Percentiles rank a stretch among this genome's conserved stretches.
phyloP scores from a whole-genome alignment of 495 filamentous ascomycete genomes.

The Hamigera avellanea region DNA sequence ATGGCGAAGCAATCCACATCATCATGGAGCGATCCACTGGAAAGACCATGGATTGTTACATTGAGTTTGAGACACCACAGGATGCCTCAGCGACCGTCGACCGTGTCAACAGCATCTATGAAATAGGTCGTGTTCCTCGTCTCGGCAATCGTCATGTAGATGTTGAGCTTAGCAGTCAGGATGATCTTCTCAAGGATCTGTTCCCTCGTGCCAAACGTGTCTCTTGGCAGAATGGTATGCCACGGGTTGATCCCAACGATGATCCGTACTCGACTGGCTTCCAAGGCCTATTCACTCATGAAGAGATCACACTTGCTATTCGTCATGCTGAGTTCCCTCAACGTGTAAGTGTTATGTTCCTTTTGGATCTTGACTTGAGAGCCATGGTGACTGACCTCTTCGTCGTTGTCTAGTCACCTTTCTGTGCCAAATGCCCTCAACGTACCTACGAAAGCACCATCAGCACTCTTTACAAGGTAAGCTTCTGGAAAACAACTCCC shows the following conservation, averaged over 20 bases:
- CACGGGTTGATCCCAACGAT: constrained; percentile 24
- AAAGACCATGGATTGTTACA: constrained; percentile 68
- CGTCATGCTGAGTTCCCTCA: constrained; percentile 58
- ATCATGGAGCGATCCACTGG: constrained; percentile 71
- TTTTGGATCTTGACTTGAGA: background rate
- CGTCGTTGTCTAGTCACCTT: constrained; percentile 42
- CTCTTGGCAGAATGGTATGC: constrained; percentile 41
- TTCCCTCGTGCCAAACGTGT: constrained; percentile 60
- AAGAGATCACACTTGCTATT: constrained; percentile 56
- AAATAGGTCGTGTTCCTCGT: constrained; percentile 36
- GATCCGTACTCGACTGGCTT: constrained; percentile 55
- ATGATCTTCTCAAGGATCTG: constrained; percentile 48
- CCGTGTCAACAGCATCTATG: constrained; percentile 27
- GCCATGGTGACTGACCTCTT: constrained; percentile 5
- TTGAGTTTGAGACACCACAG: constrained; percentile 46
- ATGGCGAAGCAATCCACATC: constrained; percentile 58
- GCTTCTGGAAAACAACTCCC: constrained; percentile 1
- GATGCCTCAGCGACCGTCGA: constrained; percentile 40
- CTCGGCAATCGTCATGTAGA: constrained; percentile 57
- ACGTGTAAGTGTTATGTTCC: constrained; percentile 40
- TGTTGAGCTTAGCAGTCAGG: constrained; percentile 47
- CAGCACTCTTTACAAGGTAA: constrained; percentile 59
- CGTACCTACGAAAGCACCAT: constrained; percentile 67
- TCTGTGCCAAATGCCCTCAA: constrained; percentile 52
- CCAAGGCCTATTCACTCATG: constrained; percentile 54